Evolutionary conservation across 306 rosid genomes (phyloP).

Genomic region (Ammopiptanthus mongolicus): DNA sequence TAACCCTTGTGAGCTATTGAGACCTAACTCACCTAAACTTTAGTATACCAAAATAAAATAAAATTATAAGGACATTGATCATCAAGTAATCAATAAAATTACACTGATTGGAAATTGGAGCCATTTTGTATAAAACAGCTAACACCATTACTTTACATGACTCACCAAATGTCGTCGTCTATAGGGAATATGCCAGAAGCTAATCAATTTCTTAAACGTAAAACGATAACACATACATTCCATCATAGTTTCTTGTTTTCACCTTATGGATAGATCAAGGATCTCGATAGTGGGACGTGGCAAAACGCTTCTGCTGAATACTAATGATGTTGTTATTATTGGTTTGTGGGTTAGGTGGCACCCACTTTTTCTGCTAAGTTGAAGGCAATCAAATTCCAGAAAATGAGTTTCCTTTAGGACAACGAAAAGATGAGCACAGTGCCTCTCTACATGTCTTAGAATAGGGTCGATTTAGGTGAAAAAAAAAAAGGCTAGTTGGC

Average conservation of each 20-base stretch:
- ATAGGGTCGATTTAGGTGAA: background rate
- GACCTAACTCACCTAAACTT: too few species aligned
- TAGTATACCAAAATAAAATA: too few species aligned
- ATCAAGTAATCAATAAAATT: background rate
- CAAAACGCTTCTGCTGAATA: slow-evolving; percentile 28
- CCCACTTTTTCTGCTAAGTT: background rate
- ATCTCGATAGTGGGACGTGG: slow-evolving; percentile 30
- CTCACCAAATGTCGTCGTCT: background rate
- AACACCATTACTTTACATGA: background rate
- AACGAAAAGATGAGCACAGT: slow-evolving; percentile 12
- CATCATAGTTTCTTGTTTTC: background rate
- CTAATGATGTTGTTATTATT: slow-evolving; percentile 23
- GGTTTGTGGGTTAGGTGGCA: slow-evolving; percentile 18
- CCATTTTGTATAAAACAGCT: too few species aligned
- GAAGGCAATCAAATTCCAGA: slow-evolving; percentile 16
- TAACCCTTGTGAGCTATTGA: too few species aligned
- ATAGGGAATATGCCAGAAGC: slow-evolving; percentile 3
- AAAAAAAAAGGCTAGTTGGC: background rate
- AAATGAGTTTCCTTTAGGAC: slow-evolving; percentile 7
- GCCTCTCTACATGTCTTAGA: background rate
- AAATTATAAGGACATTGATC: background rate
- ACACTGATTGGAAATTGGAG: too few species aligned
- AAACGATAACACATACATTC: slow-evolving; percentile 1
- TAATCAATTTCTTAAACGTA: background rate
- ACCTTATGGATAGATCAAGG: background rate